phyloP scores from a whole-genome alignment of 352 stramenopile genomes.

The Globisporangium rhizosaccharum region DNA sequence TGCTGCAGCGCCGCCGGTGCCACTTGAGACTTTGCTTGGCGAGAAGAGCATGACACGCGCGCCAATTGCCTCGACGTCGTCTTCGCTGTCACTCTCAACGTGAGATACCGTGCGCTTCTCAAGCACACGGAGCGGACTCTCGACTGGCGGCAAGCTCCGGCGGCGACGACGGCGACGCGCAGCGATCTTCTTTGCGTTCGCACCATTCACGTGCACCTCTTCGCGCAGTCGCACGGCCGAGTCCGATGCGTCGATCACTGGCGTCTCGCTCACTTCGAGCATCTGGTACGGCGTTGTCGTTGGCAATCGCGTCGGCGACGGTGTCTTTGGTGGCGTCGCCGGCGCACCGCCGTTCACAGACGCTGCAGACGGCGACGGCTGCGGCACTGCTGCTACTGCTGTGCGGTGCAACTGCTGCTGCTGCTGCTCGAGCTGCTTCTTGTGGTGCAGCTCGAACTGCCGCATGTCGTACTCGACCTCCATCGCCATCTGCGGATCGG shows the following conservation, averaged over 20 bases:
- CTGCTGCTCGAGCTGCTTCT: conserved; percentile 35
- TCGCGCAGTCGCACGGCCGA: conserved; percentile 22
- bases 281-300: conserved; percentile 21
- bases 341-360: neutral
- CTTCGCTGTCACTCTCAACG: conserved; percentile 24
- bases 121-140: conserved; percentile 32
- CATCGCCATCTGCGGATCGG: conserved; percentile 91
- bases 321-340: conserved; percentile 20
- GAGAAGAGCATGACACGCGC: conserved; percentile 40
- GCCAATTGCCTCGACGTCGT: neutral
- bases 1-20: conserved; percentile 1
- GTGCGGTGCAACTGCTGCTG: conserved; percentile 24
- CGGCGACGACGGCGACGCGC: conserved; percentile 22
- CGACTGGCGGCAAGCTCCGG: conserved; percentile 39
- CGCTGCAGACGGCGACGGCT: neutral
- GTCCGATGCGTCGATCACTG: conserved; percentile 13
- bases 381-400: neutral
- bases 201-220: conserved; percentile 17
- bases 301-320: conserved; percentile 15
- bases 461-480: conserved; percentile 96
- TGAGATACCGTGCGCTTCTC: conserved; percentile 20
- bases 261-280: conserved; percentile 32
- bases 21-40: conserved; percentile 26
- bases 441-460: conserved; percentile 63
- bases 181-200: conserved; percentile 19